Evolutionary conservation across 2,329 filamentous ascomycete genomes (phyloP).

Genomic region (Scedosporium apiospermum): DNA sequence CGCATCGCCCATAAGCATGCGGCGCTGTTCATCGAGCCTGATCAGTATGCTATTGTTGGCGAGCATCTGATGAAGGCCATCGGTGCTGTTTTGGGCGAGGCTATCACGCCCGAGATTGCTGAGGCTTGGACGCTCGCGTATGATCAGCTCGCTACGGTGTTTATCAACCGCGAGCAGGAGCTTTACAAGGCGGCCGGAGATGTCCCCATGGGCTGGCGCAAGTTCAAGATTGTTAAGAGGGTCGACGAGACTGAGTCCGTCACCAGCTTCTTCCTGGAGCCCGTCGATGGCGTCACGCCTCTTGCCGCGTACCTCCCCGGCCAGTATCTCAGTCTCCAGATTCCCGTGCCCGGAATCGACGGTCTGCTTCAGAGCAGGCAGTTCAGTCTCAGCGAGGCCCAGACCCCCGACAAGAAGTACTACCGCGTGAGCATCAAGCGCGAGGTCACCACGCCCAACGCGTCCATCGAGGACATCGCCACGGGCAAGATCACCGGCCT

Average conservation of each 20-base stretch:
- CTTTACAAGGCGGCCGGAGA: constrained; percentile 45
- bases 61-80: constrained; percentile 60
- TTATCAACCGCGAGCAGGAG: constrained; percentile 54
- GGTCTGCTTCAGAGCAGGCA: constrained; percentile 62
- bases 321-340: constrained; percentile 61
- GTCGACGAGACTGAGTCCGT: constrained; percentile 50
- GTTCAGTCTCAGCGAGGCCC: constrained; percentile 61
- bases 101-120: constrained; percentile 54
- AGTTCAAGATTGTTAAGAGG: constrained; percentile 49
- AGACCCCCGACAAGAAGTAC: constrained; percentile 26
- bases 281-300: constrained; percentile 40
- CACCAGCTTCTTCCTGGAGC: constrained; percentile 61
- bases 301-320: constrained; percentile 58
- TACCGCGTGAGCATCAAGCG: constrained; percentile 70
- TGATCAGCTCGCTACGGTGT: constrained; percentile 58
- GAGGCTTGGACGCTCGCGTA: constrained; percentile 68
- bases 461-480: constrained; percentile 21
- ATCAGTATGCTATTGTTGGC: constrained; percentile 63
- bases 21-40: constrained; percentile 57
- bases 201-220: constrained; percentile 32
- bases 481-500: constrained; percentile 31
- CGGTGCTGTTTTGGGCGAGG: constrained; percentile 55
- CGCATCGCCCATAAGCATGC: constrained; percentile 71
- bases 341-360: constrained; percentile 47
- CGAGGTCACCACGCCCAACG: constrained; percentile 32